Percentiles rank a stretch among this genome's conserved stretches.
Evolutionary conservation across 106 monocot genomes (phyloP).

Genomic region (Apostasia ramifera): DNA sequence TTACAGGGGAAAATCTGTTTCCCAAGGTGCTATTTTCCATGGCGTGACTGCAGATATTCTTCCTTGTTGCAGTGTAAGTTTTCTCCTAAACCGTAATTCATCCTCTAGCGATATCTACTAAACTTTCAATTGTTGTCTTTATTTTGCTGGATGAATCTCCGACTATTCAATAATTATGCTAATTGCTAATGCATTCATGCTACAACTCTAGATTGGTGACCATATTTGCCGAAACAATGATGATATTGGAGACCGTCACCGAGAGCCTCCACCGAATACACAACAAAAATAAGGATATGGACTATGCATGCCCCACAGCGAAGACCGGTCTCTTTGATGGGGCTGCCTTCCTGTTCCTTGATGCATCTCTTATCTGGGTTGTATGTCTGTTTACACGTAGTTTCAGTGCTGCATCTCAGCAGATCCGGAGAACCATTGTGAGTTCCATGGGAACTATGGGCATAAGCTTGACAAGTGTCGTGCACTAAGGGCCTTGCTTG

Average conservation of each 20-base stretch:
- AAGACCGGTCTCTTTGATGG: slow-evolving; percentile 95
- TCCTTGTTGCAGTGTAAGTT: slow-evolving; percentile 56
- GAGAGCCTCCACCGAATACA: slow-evolving; percentile 40
- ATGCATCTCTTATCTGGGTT: slow-evolving; percentile 81
- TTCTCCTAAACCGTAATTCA: too few species aligned
- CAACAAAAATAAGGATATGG: slow-evolving; percentile 42
- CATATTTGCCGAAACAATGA: slow-evolving; percentile 36
- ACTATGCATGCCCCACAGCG: slow-evolving; percentile 52
- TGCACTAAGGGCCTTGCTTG: too few species aligned
- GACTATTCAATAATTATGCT: too few species aligned
- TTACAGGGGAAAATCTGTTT: slow-evolving; percentile 51
- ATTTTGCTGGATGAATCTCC: too few species aligned
- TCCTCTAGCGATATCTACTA: too few species aligned
- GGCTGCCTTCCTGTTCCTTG: slow-evolving; percentile 71
- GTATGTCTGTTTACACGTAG: slow-evolving; percentile 1
- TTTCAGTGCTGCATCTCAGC: too few species aligned
- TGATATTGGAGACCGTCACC: slow-evolving; percentile 66
- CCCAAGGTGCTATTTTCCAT: slow-evolving; percentile 29
- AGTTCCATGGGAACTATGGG: too few species aligned
- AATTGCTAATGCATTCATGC: too few species aligned
- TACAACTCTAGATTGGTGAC: slow-evolving; percentile 33
- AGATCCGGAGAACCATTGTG: too few species aligned
- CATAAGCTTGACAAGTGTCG: too few species aligned
- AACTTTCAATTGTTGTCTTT: too few species aligned
- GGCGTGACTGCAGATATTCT: slow-evolving; percentile 44